Conservation (phyloP, 306 rosid genomes). For the Myrica gale region DNA sequence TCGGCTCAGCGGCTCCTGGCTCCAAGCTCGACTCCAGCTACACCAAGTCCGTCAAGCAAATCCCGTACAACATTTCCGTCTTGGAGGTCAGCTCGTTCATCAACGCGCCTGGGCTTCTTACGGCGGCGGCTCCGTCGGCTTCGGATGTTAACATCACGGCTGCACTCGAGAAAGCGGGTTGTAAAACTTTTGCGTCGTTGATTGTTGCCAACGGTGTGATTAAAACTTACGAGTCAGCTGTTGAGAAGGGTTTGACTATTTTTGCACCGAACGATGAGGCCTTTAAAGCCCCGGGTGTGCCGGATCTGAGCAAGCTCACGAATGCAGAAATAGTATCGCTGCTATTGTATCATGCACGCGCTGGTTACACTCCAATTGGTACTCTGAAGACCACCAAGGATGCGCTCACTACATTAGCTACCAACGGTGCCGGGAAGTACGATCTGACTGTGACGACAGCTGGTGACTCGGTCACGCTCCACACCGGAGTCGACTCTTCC, state of each 20-base stretch:
- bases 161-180: constrained; percentile 69
- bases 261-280: constrained; percentile 92
- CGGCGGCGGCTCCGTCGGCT: constrained; percentile 82
- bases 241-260: constrained; percentile 68
- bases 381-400: constrained; percentile 57
- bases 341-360: constrained; percentile 59
- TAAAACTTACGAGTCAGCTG: constrained; percentile 57
- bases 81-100: constrained; percentile 73
- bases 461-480: constrained; percentile 77
- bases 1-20: constrained; percentile 86
- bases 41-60: constrained; percentile 71
- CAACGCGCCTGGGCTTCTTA: constrained; percentile 64
- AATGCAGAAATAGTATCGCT: constrained; percentile 76
- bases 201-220: constrained; percentile 54
- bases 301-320: constrained; percentile 82
- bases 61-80: constrained; percentile 80
- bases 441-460: constrained; percentile 44
- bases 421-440: constrained; percentile 76
- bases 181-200: constrained; percentile 65
- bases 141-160: constrained; percentile 66
- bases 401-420: constrained; percentile 61
- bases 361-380: constrained; percentile 66
- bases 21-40: constrained; percentile 82
- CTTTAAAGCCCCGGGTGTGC: constrained; percentile 66
- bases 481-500: constrained; percentile 73